Base-by-base conservation (phyloP, 768 basidiomycete genomes). In the Podaxis sp. region DNA sequence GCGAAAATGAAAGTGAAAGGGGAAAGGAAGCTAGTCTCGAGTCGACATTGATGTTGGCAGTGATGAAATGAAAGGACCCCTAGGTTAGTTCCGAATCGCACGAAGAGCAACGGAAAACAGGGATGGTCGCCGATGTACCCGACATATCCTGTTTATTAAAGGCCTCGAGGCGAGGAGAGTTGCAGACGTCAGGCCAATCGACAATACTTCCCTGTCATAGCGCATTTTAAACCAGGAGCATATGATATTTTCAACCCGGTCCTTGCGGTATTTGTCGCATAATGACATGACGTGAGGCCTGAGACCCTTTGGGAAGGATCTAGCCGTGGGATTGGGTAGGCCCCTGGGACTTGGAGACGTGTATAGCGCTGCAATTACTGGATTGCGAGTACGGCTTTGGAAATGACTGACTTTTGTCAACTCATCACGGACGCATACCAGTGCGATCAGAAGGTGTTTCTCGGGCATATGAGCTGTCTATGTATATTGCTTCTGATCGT, bases 221-320 rank as follows among this genome's bases (percentile, higher is more conserved):
- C 26, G 26, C 3, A 37, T 51, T 15, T 15, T 22, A 22, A 22
- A 17, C 17, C 49, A 17, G 51, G 33, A 22, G 20, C 20, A 50
- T 26, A 26, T 26, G 49, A 20, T 44, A 26, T 20, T 26, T 44
- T 37, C 48, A 13, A 15, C 53, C 30, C 33, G 60, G 53, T 55
- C 6, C 52, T 46, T 44, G 53, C 44, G 44, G 53, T 52, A 22
- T 48, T 55, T 33, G 41, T 37, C 52, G 41, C 60, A 40, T 46
- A 36, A 50, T 59, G 38, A 41, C 22, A n/a, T 48, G 53, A 55
- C 60, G 38, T 62, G 60, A 61, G 58, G 50, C 33, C 6, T 15
- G 17, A 20, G 51, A 24, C 49, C 22, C 48, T 50, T 38, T 49
- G 20, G 13, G 52, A 44, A 61, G 30, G n/a, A 20, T 24, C 33